Base-by-base conservation (phyloP, 768 basidiomycete species). In the Tubosaeta sp. region DNA sequence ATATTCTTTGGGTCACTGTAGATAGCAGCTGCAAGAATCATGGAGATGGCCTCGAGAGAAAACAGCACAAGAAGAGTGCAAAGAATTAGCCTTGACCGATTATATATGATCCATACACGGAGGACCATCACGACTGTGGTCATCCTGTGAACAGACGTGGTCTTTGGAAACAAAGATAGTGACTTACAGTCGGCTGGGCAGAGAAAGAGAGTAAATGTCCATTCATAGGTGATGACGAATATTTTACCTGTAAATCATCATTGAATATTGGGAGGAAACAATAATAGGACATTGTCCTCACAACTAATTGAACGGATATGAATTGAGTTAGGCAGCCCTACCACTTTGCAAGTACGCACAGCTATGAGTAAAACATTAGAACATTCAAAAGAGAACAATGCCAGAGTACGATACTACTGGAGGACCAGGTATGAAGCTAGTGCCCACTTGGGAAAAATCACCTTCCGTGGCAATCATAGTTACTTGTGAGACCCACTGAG, bases 101-200 rank as follows among this genome's bases (percentile, higher is more conserved):
- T n/a, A 43, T 55, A 58, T 46, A 58, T 58, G 7, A 53, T 48
- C 48, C 53, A 58, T 19, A 59, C 43, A 6, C 53, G 41, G 27
- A 53, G 42, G 42, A 53, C 17, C 52, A 53, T 53, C 7, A 31
- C n/a, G 2, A 45, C 48, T 49, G 22, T 22, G 19, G n/a, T 29
- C 9, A 16, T 26, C 26, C 13, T 27, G 16, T n/a, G 14, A 11
- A 43, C 10, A 29, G 16, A 5, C 27, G 26, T 41, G 17, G 11
- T 26, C 12, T 26, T 11, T 5, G 2, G 25, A 9, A n/a, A 29
- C 8, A 17, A 7, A 45, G 9, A 7, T 0, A n/a, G 16, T 6
- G 2, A 43, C 55, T 52, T 42, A 56, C 55, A 37, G 32, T 56
- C 55, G 3, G 51, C 47, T 22, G 42, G 31, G 11, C 27, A 47